Conservation (phyloP, 2,329 filamentous ascomycete species). For the Sarocladiaceae sp. region DNA sequence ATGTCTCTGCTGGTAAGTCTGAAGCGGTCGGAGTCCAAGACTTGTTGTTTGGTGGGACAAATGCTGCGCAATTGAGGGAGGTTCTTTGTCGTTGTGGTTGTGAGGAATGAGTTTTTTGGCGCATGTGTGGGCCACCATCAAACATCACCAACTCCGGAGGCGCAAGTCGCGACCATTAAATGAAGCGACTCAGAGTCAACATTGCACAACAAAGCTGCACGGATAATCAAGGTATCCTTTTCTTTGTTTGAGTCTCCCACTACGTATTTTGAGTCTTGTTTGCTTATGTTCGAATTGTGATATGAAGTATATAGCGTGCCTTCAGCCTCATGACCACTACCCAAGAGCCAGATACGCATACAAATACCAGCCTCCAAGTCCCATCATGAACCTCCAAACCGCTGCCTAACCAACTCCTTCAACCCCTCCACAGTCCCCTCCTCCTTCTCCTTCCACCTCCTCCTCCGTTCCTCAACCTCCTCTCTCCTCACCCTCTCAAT, state of each 20-base stretch:
- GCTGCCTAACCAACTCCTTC: conserved; percentile 70
- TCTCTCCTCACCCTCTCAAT: conserved; percentile 67
- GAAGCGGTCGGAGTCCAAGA: background rate
- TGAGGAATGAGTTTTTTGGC: conserved; percentile 2
- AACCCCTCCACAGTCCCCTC: conserved; percentile 80
- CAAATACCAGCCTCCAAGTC: background rate
- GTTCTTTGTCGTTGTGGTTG: too few species aligned
- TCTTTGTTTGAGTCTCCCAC: too few species aligned
- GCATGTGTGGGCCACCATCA: background rate
- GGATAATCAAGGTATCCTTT: too few species aligned
- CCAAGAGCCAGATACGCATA: too few species aligned
- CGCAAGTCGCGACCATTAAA: too few species aligned
- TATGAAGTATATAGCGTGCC: too few species aligned
- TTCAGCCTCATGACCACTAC: too few species aligned
- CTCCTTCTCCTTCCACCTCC: conserved; percentile 70
- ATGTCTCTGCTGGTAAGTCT: background rate
- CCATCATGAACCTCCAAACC: conserved; percentile 56
- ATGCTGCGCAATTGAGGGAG: too few species aligned
- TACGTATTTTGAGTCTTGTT: too few species aligned
- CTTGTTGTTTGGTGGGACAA: background rate
- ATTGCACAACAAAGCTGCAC: too few species aligned
- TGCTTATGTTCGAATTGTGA: too few species aligned
- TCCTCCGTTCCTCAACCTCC: conserved; percentile 74
- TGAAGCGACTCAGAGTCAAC: too few species aligned
- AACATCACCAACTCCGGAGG: background rate